phyloP scores from a whole-genome alignment of 257 asterid genomes.

The Lantana camara region DNA sequence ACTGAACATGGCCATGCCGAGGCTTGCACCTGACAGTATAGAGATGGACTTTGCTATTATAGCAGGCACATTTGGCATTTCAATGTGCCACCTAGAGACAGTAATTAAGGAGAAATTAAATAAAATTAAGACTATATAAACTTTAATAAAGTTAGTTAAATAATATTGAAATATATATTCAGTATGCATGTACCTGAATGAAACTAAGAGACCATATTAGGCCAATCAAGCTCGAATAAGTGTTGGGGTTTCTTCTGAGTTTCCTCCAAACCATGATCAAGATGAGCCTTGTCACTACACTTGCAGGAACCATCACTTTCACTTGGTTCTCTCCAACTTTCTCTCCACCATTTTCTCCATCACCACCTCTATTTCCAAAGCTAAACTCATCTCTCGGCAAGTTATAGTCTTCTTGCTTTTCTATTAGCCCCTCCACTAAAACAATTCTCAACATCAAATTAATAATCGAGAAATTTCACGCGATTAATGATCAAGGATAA shows the following conservation, averaged over 20 bases:
- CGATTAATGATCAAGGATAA: no score
- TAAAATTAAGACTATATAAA: neutral
- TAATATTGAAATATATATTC: no score
- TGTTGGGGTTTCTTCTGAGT: slow-evolving; percentile 93
- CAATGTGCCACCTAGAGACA: no score
- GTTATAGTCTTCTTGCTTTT: no score
- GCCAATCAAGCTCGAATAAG: slow-evolving; percentile 89
- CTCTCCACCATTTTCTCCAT: slow-evolving; percentile 42
- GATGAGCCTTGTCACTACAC: slow-evolving; percentile 97
- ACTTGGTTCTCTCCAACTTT: slow-evolving; percentile 50
- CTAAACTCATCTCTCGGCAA: slow-evolving; percentile 65
- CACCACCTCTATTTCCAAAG: slow-evolving; percentile 61
- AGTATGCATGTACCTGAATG: slow-evolving; percentile 96
- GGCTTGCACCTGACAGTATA: no score
- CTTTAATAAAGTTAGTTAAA: neutral
- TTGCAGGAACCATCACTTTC: no score
- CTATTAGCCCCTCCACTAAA: slow-evolving; percentile 42
- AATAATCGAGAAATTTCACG: neutral
- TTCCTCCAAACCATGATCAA: slow-evolving; percentile 98
- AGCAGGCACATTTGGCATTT: no score
- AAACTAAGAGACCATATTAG: slow-evolving; percentile 83
- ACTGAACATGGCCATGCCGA: no score
- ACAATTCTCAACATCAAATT: neutral
- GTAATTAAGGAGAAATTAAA: slow-evolving; percentile 40
- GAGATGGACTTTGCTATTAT: no score